Conservation (phyloP, 768 basidiomycete species). For the Candolleomyces aberdarensis region DNA sequence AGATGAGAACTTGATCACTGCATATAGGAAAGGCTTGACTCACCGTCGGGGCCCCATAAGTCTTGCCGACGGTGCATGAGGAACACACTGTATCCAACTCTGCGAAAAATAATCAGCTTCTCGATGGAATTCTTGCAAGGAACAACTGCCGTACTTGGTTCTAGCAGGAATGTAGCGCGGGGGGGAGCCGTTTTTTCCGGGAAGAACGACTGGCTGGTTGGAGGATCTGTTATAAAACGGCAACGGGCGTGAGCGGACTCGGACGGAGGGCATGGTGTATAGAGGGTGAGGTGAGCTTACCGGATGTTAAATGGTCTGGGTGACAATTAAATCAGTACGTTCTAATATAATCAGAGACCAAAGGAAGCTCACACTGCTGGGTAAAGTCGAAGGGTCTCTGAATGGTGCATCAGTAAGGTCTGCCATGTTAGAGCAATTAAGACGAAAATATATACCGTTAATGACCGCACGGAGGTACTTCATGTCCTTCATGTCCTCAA, state of each 20-base stretch:
- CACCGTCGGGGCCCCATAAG: neutral
- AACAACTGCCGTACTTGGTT: conserved; percentile 10
- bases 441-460: conserved; percentile 26
- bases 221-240: conserved; percentile 12
- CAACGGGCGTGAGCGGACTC: too few species aligned
- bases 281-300: neutral
- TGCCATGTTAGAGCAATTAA: too few species aligned
- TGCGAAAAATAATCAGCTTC: neutral
- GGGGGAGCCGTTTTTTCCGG: conserved; percentile 10
- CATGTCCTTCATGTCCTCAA: conserved; percentile 40
- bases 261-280: too few species aligned
- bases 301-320: conserved; percentile 9
- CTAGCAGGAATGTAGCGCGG: conserved; percentile 21
- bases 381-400: conserved; percentile 19
- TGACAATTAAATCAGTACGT: neutral
- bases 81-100: conserved; percentile 41
- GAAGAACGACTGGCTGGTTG: neutral
- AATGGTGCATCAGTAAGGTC: neutral
- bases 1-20: too few species aligned
- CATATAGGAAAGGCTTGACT: too few species aligned
- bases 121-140: neutral
- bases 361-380: conserved; percentile 14
- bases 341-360: neutral
- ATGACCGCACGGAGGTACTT: conserved; percentile 42
- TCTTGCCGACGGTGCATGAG: conserved; percentile 58